Base-by-base conservation (phyloP, 129 eudicot species). In the Sambucus nigra region DNA sequence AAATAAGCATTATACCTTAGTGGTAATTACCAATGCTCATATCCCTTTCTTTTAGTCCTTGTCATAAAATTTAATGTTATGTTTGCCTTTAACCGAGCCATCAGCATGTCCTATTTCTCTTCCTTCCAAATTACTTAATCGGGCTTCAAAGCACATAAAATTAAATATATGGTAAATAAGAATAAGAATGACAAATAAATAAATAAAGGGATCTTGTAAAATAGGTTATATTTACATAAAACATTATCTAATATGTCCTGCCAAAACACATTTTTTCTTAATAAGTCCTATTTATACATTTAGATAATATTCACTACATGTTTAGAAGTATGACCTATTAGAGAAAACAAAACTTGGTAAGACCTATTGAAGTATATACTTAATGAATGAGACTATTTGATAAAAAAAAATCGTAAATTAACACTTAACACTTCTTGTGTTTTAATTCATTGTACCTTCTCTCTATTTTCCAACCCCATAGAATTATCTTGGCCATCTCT, bases 81-180 rank as follows among this genome's bases (percentile, higher is more conserved):
- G 95, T 55, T 91, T 91, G 40, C 98, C 98, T 76, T 91, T 91
- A 19, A 71, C 83, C 21, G 94, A 69, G 17, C 98, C 95, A 73
- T 94, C 89, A 63, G 94, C 79, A 19, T 78, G 86, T 10, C 94
- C 77, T 60, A 91, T 75, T 32, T 91, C 95, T 67, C 72, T 59
- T 8, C 95, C 95, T 76, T 91, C 98, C 26, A 91, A 75, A 71
- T 42, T 79, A 61, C 98, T 79, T 29, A 91, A 53, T 20, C 98
- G 76, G 33, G 95, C 95, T 70, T 91, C 98, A 69, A 91, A 88
- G 95, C 85, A 60, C 27, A 12, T 15, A 50, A 17, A 19, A 48
- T 9, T 13, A 44, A 63, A 0, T 35, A 50, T 2, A 25, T 11
- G 1, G 50, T 60, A 23, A 42, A 25, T 24, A n/a, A n/a, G 13